Evolutionary conservation across 2,329 filamentous ascomycete genomes (phyloP).

Genomic region (Aspergillus ruber): DNA sequence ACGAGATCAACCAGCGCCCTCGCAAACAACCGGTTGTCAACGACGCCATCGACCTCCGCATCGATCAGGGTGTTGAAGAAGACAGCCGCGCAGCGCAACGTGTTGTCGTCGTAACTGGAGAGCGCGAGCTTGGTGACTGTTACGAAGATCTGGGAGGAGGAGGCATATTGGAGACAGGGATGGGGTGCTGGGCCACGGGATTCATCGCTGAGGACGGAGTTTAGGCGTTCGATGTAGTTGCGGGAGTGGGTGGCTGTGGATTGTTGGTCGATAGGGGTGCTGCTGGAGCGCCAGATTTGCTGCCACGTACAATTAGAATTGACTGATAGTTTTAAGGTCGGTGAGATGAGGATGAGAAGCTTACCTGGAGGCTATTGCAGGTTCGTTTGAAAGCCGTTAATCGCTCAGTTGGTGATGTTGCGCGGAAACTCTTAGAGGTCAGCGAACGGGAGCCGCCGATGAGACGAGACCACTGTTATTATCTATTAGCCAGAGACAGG

Average conservation of each 20-base stretch:
- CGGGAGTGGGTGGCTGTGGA: slow-evolving; percentile 46
- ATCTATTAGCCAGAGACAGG: slow-evolving; percentile 1
- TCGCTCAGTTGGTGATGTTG: slow-evolving; percentile 54
- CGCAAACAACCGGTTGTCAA: slow-evolving; percentile 80
- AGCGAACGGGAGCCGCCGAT: slow-evolving; percentile 50
- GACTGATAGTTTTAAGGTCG: not conserved
- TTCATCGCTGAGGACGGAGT: slow-evolving; percentile 75
- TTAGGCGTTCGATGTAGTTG: slow-evolving; percentile 50
- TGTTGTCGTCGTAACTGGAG: slow-evolving; percentile 73
- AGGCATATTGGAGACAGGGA: slow-evolving; percentile 81
- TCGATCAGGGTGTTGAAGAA: slow-evolving; percentile 91
- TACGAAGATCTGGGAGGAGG: slow-evolving; percentile 80
- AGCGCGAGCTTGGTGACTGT: slow-evolving; percentile 84
- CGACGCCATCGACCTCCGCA: slow-evolving; percentile 91
- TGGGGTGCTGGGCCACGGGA: slow-evolving; percentile 81
- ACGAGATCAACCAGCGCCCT: slow-evolving; percentile 81
- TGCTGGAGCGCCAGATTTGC: slow-evolving; percentile 56
- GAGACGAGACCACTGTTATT: slow-evolving; percentile 52
- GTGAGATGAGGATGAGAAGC: not conserved
- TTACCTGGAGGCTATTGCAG: slow-evolving; percentile 54
- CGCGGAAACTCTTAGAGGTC: slow-evolving; percentile 43
- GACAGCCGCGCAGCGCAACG: slow-evolving; percentile 75
- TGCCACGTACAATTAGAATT: slow-evolving; percentile 16
- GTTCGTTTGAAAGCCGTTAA: slow-evolving; percentile 56
- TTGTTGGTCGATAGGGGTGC: slow-evolving; percentile 46